phyloP scores from a whole-genome alignment of 768 basidiomycete species.

The Boletus tylopilopsis region DNA sequence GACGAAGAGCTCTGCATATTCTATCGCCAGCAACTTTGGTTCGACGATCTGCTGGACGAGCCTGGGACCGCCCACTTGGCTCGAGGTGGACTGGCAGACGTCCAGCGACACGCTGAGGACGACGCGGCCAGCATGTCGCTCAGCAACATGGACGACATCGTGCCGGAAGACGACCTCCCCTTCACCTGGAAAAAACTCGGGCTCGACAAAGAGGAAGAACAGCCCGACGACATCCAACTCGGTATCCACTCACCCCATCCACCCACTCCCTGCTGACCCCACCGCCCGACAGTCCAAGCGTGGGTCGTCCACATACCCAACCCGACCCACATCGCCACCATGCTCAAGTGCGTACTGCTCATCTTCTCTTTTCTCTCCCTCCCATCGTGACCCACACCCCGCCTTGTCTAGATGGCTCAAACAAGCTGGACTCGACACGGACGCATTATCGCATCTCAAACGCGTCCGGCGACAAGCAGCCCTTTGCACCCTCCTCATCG shows the following conservation, averaged over 20 bases:
- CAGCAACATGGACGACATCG: conserved; percentile 32
- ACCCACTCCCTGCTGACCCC: neutral
- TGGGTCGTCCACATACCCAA: conserved; percentile 79
- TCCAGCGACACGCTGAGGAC: conserved; percentile 2
- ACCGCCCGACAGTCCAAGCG: conserved; percentile 53
- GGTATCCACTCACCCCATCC: conserved; percentile 9
- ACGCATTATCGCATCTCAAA: conserved; percentile 70
- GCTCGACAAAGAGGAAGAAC: conserved; percentile 59
- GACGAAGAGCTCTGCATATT: conserved; percentile 80
- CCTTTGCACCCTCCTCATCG: conserved; percentile 54
- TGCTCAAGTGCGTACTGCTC: conserved; percentile 52
- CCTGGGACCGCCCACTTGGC: neutral
- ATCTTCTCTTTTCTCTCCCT: neutral
- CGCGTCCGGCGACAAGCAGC: conserved; percentile 58
- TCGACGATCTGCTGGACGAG: conserved; percentile 25
- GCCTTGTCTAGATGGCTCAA: conserved; percentile 62
- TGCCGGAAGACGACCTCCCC: conserved; percentile 60
- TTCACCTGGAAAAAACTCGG: conserved; percentile 58
- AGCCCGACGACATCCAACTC: conserved; percentile 47
- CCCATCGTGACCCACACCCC: neutral
- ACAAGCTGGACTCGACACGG: conserved; percentile 53
- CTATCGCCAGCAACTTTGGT: conserved; percentile 69
- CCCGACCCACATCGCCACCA: conserved; percentile 49
- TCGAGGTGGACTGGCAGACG: conserved; percentile 2
- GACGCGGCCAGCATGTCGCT: neutral